Evolutionary conservation across 2,329 filamentous ascomycete genomes (phyloP), one percentile per base, ranked within the genome.

Genomic region (Fusarium begoniae): DNA sequence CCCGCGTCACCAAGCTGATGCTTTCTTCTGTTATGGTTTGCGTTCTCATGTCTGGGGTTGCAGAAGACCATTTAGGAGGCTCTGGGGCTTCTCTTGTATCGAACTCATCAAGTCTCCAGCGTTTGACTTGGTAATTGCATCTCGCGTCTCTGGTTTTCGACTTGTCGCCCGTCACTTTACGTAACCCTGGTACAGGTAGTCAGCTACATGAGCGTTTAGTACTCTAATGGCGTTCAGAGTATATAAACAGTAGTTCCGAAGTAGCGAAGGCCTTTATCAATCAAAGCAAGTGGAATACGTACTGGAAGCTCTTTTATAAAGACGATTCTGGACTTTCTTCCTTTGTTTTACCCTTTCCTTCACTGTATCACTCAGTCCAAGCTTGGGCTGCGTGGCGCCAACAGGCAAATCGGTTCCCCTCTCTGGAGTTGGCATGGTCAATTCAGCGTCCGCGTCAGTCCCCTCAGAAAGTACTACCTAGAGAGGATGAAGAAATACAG

Each of bases 1-100:
- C 17, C 10, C 2, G 9, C 3, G 8, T 32, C 2, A 18, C 7
- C 2, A 26, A 1, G 12, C 6, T 20, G 4, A 5, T 22, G 22
- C n/a, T 24, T 41, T n/a, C 22, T 26, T 40, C 32, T 26, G 10
- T n/a, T 5, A 2, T 14, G 4, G 2, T 18, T 4, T 17, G 14
- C 9, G 8, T 0, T 26, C 13, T 18, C 18, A 1, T 48, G 1
- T 8, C 6, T 8, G 2, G 7, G 8, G 14, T 1, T 7, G 5
- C 3, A 17, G 4, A 0, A 18, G 37, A 14, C 14, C 10, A 26
- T 26, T 26, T 26, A 26, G 26, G 26, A 26, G 26, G 26, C 26
- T 26, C 26, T 26, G 26, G 26, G 26, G 26, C 26, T 26, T 26
- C 26, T 26, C 26, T 26, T 26, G 26, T 26, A 26, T 26, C 26